Base-by-base conservation (phyloP, 2,329 filamentous ascomycete genomes). In the Penicillium fuscoglaucum region DNA sequence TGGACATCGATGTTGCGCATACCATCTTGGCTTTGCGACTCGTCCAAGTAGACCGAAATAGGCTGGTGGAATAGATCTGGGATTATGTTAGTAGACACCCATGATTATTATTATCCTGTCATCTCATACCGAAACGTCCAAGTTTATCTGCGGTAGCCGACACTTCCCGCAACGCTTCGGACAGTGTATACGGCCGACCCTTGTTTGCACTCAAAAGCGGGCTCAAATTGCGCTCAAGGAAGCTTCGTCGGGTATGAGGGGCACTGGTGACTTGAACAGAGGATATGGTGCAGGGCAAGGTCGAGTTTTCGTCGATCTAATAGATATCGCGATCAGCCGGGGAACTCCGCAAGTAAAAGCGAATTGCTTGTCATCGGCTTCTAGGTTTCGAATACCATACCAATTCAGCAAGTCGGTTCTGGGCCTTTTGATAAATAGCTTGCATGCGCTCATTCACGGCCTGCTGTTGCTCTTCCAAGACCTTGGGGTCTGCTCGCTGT, bases 11-110 rank as follows among this genome's bases (percentile, higher is more conserved):
- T 78, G 72, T 96, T 91, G 55, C 87, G 91, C 33, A 72, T 87
- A 10, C 87, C 85, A 7, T 87, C 85, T 0, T 90, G 50, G 43
- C n/a, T 85, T 45, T 86, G 84, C 12, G 91, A 87, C 52, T 88
- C 87, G 71, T 93, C 91, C 61, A 98, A 83, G 78, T 90, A 95
- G 57, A 96, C 85, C 54, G 88, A 85, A 55, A 96, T 89, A 31
- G 90, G 87, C 35, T 90, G 86, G 64, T 95, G 88, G 79, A 96
- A 96, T 70, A 98, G 93, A 71, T 91, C 91, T 93, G 68, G 4
- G 39, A 31, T 54, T 17, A 57, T 68, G 51, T 66, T 65, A 70
- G 61, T 49, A 37, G 58, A 28, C 19, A 33, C n/a, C 15, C 24
- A 35, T 41, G 29, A 21, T 52, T 15, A 26, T 21, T 37, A 31